Evolutionary conservation across 2,329 filamentous ascomycete genomes (phyloP), one percentile per base, ranked within the genome.

Genomic region (Emericellopsis atlantica): DNA sequence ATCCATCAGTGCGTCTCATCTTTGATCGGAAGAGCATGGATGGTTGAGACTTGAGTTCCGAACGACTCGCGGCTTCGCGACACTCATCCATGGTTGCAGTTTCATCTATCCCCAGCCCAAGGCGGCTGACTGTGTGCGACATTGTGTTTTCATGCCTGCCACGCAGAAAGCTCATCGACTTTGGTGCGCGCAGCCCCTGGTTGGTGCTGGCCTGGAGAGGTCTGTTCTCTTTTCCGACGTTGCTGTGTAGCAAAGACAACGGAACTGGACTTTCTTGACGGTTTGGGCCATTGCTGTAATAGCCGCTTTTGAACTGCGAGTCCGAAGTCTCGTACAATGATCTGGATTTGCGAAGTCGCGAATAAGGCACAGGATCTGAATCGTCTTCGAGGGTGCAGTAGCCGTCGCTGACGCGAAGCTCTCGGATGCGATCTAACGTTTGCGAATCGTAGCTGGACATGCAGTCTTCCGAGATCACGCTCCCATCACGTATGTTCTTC

Each of bases 151-250:
- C 50, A 18, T 51, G 53, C 10, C 59, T 53, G 18, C 51, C 51
- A 54, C 43, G 52, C 22, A 76, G 54, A 45, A 76, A 72, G 45
- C 66, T 72, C 69, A 73, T 74, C 3, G 75, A 79, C 39, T 68
- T 74, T 1, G 70, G 69, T 4, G 65, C 55, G 44, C 67, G 64
- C 14, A 76, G 46, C 2, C 38, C 36, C 21, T 38, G 41, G 8
- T 36, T 35, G 1, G 32, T 36, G 8, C 23, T 29, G 5, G 42
- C 39, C 29, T 48, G 46, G 14, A 51, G 36, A 2, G 46, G 48
- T 8, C 54, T 45, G 31, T 62, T 59, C 29, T 61, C 58, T 14
- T 56, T 50, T 49, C 11, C 33, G 12, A 2, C 40, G 35, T 16
- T 34, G 31, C 36, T 42, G 31, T 3, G 39, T 53, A 40, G 18